These are phyloP conservation scores for Candida mattraensis DNA, from an alignment of 805 yeast species.

Conservation along the genomic window DNA sequence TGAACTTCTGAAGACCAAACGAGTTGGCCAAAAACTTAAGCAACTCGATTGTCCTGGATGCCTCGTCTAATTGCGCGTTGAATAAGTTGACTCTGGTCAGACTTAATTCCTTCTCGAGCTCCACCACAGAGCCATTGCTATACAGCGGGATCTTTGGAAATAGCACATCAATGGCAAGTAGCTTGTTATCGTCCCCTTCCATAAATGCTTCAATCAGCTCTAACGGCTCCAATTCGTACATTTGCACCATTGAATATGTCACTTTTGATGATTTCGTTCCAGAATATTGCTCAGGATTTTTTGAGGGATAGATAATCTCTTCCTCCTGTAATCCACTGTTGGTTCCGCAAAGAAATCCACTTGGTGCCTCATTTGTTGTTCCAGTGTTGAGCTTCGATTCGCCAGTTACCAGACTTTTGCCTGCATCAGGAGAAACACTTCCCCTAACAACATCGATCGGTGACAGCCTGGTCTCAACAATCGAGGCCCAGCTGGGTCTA, in stretches of 20 bases:
- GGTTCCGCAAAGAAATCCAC: constrained; percentile 4
- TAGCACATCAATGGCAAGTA: constrained; percentile 21
- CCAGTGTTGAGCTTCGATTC: constrained; percentile 3
- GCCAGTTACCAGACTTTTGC: not conserved
- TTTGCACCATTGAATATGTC: constrained; percentile 17
- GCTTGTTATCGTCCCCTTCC: constrained; percentile 19
- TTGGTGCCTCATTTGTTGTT: constrained; percentile 1
- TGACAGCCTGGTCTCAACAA: constrained; percentile 15
- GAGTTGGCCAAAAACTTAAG: constrained; percentile 36
- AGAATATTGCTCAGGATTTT: constrained; percentile 1
- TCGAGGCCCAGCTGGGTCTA: constrained; percentile 15
- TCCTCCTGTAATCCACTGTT: not conserved
- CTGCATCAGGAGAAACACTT: constrained; percentile 14
- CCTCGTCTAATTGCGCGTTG: constrained; percentile 19
- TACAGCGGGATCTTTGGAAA: constrained; percentile 17
- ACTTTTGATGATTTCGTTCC: constrained; percentile 2
- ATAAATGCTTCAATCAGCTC: constrained; percentile 15
- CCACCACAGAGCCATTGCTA: constrained; percentile 7
- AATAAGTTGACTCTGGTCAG: constrained; percentile 22
- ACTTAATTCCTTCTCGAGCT: constrained; percentile 23
- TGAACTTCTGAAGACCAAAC: constrained; percentile 28
- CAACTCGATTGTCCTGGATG: constrained; percentile 31
- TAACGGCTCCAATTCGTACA: constrained; percentile 20
- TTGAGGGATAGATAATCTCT: not conserved
- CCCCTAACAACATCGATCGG: constrained; percentile 22